Evolutionary conservation across 2,329 filamentous ascomycete genomes (phyloP), one percentile per base, ranked within the genome.

Genomic region (Lojkania enalia): DNA sequence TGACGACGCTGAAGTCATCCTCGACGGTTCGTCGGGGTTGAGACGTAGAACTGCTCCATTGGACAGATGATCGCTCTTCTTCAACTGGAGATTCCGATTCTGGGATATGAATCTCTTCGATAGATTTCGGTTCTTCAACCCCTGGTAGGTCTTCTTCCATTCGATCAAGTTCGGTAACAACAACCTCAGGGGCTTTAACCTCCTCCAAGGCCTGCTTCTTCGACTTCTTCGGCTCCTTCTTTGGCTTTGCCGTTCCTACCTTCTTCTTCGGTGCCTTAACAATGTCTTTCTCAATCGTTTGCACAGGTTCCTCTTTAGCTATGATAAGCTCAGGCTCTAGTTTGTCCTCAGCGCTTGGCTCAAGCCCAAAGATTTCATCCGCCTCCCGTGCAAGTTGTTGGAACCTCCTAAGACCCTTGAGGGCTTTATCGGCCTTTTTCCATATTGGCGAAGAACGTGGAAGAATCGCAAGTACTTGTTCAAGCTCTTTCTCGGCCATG

Each of bases 341-440:
- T 57, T 69, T 68, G 44, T 77, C 76, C 46, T 78, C 74, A 3
- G 72, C 64, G 9, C 66, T 57, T 47, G 76, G 77, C 39, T 74
- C 70, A 21, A 72, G 57, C 19, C 74, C 73, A 53, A 70, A 70
- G 4, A 92, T 76, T 57, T 90, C 87, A 57, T 92, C 88, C 46
- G 91, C 88, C 64, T 89, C 90, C 73, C 90, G 92, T 58, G 86
- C 87, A 37, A 88, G 83, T 69, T 95, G 94, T 39, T 87, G 82
- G 35, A 85, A 80, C 42, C 81, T 80, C 46, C 87, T 81, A 45
- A 66, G 67, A 11, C 67, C 65, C 49, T 69, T 70, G 42, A 69
- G 60, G 15, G 88, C 80, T 27, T 85, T 83, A 33, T 84, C 74
- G 29, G 87, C 81, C 29, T 89, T 77, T 69, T 92, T 94, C 53